These are phyloP conservation scores for Zygnema cylindricum DNA, from an alignment of 139 green algal species.

Conservation along the genomic window DNA sequence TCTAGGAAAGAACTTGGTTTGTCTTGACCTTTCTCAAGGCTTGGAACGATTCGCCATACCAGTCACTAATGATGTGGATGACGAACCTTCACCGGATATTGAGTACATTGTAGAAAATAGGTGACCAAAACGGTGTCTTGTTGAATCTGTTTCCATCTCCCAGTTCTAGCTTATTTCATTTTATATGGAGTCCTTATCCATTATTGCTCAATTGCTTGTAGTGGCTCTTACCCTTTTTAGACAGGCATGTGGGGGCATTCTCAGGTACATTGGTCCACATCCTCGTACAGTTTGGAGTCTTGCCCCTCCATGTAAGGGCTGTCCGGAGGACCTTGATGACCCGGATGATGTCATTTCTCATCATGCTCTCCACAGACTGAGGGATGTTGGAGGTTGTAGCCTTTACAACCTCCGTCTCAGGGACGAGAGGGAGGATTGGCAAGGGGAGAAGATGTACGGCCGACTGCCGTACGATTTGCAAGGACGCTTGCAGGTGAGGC, in stretches of 20 bases:
- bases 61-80: conserved; percentile 46
- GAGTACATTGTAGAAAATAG: conserved; percentile 3
- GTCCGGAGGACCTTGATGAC: background rate
- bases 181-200: too few relatives aligned
- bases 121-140: too few relatives aligned
- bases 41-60: conserved; percentile 29
- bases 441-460: conserved; percentile 26
- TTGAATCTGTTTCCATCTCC: too few relatives aligned
- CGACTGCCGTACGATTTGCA: background rate
- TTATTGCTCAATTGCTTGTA: too few relatives aligned
- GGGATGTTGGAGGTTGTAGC: background rate
- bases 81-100: background rate
- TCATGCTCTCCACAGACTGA: background rate
- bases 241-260: too few relatives aligned
- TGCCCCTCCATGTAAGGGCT: conserved; percentile 1
- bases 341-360: background rate
- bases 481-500: background rate
- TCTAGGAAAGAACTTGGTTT: conserved; percentile 1
- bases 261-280: background rate
- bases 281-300: background rate
- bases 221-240: too few relatives aligned
- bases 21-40: conserved; percentile 20
- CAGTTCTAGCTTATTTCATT: too few relatives aligned
- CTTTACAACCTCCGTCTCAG: background rate
- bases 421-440: conserved; percentile 10